Conservation (phyloP, 2,329 filamentous ascomycete genomes). For the Botrytis byssoidea region DNA sequence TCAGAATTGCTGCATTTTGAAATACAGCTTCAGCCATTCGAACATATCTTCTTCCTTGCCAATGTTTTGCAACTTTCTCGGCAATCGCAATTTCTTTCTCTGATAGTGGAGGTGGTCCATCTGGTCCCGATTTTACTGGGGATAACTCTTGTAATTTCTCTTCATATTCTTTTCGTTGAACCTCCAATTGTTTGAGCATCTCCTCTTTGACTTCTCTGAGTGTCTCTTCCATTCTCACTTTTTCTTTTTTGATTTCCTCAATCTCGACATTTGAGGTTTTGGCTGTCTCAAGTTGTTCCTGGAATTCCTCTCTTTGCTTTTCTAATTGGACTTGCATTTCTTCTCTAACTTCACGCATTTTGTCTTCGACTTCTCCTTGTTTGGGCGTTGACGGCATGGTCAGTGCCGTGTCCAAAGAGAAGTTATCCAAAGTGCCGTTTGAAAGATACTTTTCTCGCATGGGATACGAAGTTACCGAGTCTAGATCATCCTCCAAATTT, state of each 20-base stretch:
- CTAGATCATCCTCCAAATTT: conserved; percentile 83
- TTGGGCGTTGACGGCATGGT: conserved; percentile 93
- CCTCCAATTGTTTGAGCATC: conserved; percentile 81
- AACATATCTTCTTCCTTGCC: conserved; percentile 83
- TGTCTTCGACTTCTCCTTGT: conserved; percentile 72
- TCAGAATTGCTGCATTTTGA: conserved; percentile 81
- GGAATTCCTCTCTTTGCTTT: conserved; percentile 78
- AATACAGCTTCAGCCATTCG: conserved; percentile 90
- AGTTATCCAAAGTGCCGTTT: conserved; percentile 90
- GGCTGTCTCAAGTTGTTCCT: conserved; percentile 71
- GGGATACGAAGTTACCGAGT: conserved; percentile 84
- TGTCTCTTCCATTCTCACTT: conserved; percentile 78
- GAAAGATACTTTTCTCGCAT: conserved; percentile 94
- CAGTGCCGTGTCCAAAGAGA: conserved; percentile 88
- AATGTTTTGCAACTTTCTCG: conserved; percentile 65
- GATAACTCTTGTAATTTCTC: conserved; percentile 76
- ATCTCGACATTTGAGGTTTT: conserved; percentile 75
- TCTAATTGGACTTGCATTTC: conserved; percentile 83
- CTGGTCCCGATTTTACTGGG: conserved; percentile 54
- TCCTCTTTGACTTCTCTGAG: conserved; percentile 77
- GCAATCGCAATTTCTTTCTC: conserved; percentile 72
- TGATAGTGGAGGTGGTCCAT: conserved; percentile 49
- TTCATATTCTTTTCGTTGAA: conserved; percentile 82
- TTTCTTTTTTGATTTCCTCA: conserved; percentile 80
- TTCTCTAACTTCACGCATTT: conserved; percentile 70